phyloP scores from a whole-genome alignment of 116 monocot genomes.

The Cymodocea nodosa region DNA sequence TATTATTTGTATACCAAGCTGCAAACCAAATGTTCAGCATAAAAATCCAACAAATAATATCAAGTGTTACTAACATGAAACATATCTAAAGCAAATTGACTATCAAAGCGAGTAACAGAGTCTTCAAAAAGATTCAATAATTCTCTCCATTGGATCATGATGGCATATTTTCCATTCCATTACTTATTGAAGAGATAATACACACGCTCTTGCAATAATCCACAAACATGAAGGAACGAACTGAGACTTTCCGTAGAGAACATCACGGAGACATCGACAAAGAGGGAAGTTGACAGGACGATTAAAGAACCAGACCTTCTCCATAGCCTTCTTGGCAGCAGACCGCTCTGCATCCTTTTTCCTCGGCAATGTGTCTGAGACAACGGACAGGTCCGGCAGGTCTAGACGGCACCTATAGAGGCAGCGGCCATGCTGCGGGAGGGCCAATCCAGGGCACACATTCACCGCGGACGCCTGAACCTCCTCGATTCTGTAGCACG shows the following conservation, averaged over 20 bases:
- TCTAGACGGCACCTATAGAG: slow-evolving; percentile 58
- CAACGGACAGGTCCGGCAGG: slow-evolving; percentile 69
- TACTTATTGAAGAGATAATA: too few species aligned
- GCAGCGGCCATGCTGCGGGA: slow-evolving; percentile 20
- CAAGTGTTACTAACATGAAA: neutral
- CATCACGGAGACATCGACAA: too few species aligned
- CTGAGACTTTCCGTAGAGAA: too few species aligned
- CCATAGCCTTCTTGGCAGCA: slow-evolving; percentile 74
- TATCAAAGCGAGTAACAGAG: neutral
- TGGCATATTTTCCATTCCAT: too few species aligned
- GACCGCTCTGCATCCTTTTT: slow-evolving; percentile 95
- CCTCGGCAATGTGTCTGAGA: slow-evolving; percentile 50
- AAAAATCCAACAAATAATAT: neutral
- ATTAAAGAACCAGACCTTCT: slow-evolving; percentile 38
- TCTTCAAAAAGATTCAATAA: too few species aligned
- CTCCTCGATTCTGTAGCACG: slow-evolving; percentile 67
- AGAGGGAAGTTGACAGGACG: neutral
- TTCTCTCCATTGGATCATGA: too few species aligned
- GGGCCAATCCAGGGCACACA: slow-evolving; percentile 59
- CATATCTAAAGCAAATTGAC: neutral
- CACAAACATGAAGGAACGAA: neutral
- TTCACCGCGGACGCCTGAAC: slow-evolving; percentile 34
- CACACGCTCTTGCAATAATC: too few species aligned
- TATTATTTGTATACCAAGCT: slow-evolving; percentile 90
- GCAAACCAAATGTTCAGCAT: neutral